Percentiles rank a stretch among this genome's conserved stretches.
phyloP scores from a whole-genome alignment of 306 rosid species.

The Inga laurina region DNA sequence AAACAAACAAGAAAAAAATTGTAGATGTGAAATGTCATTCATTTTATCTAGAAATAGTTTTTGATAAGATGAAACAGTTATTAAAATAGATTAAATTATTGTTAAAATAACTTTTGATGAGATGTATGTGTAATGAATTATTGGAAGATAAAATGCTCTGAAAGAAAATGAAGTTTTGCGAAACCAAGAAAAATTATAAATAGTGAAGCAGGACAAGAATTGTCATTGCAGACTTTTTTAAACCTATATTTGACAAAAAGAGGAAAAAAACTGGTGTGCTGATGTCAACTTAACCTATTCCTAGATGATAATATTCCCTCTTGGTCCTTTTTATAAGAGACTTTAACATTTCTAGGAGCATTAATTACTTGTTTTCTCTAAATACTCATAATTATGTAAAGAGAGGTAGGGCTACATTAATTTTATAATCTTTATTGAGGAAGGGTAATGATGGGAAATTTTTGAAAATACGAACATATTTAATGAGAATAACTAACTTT shows the following conservation, averaged over 20 bases:
- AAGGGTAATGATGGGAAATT: not conserved
- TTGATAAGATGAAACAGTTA: not conserved
- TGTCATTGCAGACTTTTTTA: not conserved
- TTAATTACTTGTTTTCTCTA: not conserved
- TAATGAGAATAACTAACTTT: not conserved
- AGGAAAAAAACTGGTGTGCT: not conserved
- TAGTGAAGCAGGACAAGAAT: not conserved
- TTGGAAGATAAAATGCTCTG: not conserved
- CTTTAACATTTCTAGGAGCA: not conserved
- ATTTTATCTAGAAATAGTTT: not conserved
- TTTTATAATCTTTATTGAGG: not conserved
- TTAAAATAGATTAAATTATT: not conserved
- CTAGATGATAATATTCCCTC: not conserved
- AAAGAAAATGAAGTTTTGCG: not conserved
- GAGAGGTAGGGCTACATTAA: not conserved
- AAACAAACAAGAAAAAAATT: not conserved
- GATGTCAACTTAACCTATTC: not conserved
- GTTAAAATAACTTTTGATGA: not conserved
- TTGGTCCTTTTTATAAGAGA: not conserved
- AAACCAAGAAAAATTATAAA: not conserved
- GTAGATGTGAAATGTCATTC: too few relatives aligned
- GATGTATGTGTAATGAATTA: not conserved
- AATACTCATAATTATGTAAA: not conserved
- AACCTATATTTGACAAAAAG: not conserved
- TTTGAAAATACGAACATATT: not conserved